Percentiles rank a stretch among this genome's conserved stretches.
Conservation (phyloP, 352 stramenopile species). For the Globisporangium lucens region DNA sequence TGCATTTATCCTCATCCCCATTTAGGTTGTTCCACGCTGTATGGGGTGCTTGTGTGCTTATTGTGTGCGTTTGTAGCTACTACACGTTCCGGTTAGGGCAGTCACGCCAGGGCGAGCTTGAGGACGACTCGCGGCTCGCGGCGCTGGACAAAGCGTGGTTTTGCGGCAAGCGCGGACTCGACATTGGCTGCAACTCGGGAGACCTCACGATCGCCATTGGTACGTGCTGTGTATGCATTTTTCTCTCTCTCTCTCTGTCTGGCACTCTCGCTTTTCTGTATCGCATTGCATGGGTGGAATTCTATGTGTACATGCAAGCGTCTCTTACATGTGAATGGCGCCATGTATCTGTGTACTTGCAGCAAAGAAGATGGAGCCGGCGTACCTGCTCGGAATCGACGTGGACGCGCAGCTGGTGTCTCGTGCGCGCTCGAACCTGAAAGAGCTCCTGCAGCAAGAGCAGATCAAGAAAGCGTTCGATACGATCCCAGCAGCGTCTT, state of each 20-base stretch:
- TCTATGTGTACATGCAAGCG: not conserved
- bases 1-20: not conserved
- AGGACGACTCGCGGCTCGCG: conserved; percentile 56
- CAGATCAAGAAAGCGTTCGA: conserved; percentile 54
- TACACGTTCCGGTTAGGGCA: conserved; percentile 75
- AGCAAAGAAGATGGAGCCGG: conserved; percentile 50
- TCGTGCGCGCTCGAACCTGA: conserved; percentile 51
- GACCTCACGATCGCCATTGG: conserved; percentile 74
- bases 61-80: conserved; percentile 36
- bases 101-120: conserved; percentile 40
- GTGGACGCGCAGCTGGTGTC: conserved; percentile 67
- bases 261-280: too few relatives aligned
- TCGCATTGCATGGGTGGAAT: too few relatives aligned
- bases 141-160: conserved; percentile 72
- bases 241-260: not conserved
- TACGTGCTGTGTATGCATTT: conserved; percentile 12
- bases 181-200: conserved; percentile 83
- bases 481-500: conserved; percentile 27
- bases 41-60: not conserved
- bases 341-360: not conserved
- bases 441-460: conserved; percentile 59
- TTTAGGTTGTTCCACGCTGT: not conserved
- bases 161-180: conserved; percentile 50
- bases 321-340: not conserved
- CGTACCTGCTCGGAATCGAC: conserved; percentile 69